Evolutionary conservation across 129 eudicot species (phyloP), one percentile per base, ranked within the genome.

Genomic region (Centrapalus pauciflorus): DNA sequence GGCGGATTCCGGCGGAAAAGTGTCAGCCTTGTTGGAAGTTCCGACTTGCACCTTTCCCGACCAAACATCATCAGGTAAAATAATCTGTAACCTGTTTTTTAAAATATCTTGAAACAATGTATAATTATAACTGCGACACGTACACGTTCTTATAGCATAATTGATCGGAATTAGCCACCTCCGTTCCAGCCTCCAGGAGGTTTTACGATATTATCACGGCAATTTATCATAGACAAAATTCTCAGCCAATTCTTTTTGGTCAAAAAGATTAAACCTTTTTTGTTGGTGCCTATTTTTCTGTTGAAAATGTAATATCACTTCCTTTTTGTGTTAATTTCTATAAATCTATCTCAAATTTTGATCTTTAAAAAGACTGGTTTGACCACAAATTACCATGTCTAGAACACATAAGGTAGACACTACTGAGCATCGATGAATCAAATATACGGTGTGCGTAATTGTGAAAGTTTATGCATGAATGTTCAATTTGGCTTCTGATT

Each of bases 1-100:
- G 45, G 98, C 95, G 20, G 86, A 82, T 72, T 85, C 98, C 60
- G 96, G 89, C 13, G 84, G 75, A 12, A 82, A 78, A 17, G 74
- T 88, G 40, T 85, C 96, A 4, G 64, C 66, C 52, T 68, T 88
- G 34, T 76, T 92, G 82, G 98, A 92, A 61, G 83, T 88, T 59
- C 95, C 94, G 37, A 59, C 67, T 58, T 74, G 79, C 61, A 56
- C 55, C 27, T 85, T 85, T 55, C 65, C 84, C 66, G 83, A 76
- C 71, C 88, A 85, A 59, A 61, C 73, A 52, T 77, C 86, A 13
- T 64, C 77, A 38, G 88, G 94, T 85, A 66, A 64, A 62, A 26
- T 63, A n/a, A n/a, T n/a, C n/a, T n/a, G n/a, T n/a, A n/a, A n/a
- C n/a, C n/a, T n/a, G n/a, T n/a, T 3, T 43, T 43, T 43, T 55